These are phyloP conservation scores for Amanita rubescens DNA, from an alignment of 768 basidiomycete species.

Conservation along the genomic window DNA sequence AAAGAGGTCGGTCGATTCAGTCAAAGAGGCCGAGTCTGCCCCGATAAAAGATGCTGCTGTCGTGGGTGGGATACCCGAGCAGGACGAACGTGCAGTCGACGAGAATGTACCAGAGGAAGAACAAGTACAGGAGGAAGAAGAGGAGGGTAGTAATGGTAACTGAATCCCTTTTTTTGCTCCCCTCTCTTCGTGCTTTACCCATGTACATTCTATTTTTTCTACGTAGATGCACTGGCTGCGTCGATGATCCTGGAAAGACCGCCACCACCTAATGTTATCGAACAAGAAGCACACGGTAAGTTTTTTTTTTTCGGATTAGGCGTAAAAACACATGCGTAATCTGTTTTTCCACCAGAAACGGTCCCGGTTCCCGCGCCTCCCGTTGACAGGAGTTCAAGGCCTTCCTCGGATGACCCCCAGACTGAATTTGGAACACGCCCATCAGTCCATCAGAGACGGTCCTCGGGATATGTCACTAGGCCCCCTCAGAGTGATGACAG, in stretches of 20 bases:
- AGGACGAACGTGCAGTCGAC: conserved; percentile 2
- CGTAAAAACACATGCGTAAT: not conserved
- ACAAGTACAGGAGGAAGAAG: not conserved
- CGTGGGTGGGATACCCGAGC: conserved; percentile 2
- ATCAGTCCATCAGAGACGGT: not conserved
- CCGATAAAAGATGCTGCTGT: not conserved
- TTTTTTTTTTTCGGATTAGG: not conserved
- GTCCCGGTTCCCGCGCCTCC: not conserved
- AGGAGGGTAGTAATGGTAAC: conserved; percentile 15
- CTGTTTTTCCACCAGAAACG: not conserved
- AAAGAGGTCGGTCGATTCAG: not conserved
- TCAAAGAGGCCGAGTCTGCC: not conserved
- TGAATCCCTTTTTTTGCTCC: conserved; percentile 3
- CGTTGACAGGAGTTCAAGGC: not conserved
- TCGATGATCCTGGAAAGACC: conserved; percentile 1
- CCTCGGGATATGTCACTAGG: conserved; percentile 1
- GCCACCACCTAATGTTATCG: not conserved
- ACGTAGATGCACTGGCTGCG: conserved; percentile 3
- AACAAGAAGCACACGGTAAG: not conserved
- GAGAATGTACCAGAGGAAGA: not conserved
- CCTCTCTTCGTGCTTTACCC: not conserved
- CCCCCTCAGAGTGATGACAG: conserved; percentile 5
- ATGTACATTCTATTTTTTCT: conserved; percentile 3
- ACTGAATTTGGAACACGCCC: not conserved
- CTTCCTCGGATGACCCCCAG: not conserved